phyloP scores from a whole-genome alignment of 768 basidiomycete species.

The Boletus vinaceobasis region DNA sequence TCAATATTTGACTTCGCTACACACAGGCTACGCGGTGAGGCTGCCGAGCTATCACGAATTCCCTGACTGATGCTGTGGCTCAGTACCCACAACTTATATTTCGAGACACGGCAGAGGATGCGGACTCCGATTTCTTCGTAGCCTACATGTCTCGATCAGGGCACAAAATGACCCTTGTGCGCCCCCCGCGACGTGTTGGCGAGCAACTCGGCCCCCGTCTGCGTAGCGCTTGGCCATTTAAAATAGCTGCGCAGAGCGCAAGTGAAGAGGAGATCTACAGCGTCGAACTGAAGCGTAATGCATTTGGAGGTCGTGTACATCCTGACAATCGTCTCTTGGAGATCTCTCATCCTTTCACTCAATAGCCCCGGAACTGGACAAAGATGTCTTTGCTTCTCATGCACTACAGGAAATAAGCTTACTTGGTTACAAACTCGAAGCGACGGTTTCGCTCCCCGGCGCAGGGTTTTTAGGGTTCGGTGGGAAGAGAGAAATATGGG shows the following conservation, averaged over 20 bases:
- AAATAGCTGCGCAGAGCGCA: conserved; percentile 39
- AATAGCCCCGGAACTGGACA: conserved; percentile 44
- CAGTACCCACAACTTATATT: conserved; percentile 70
- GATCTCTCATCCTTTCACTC: conserved; percentile 2
- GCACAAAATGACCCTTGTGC: conserved; percentile 46
- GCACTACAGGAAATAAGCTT: conserved; percentile 56
- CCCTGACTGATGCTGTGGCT: conserved; percentile 12
- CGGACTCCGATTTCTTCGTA: conserved; percentile 56
- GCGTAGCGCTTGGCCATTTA: conserved; percentile 41
- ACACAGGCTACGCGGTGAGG: conserved; percentile 50
- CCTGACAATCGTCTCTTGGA: not conserved
- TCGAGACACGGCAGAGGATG: conserved; percentile 47
- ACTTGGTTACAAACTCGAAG: conserved; percentile 61
- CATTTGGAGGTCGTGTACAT: conserved; percentile 31
- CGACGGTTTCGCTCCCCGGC: conserved; percentile 58
- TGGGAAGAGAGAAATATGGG: conserved; percentile 55
- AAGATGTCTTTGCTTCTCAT: conserved; percentile 56
- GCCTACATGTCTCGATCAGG: conserved; percentile 63
- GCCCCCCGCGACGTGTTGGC: conserved; percentile 38
- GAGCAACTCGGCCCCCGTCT: conserved; percentile 38
- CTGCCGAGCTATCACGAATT: conserved; percentile 9
- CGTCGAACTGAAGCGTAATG: conserved; percentile 50
- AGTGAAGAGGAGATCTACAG: conserved; percentile 51
- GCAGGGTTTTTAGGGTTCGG: conserved; percentile 37
- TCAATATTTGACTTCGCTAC: conserved; percentile 62